Conservation (phyloP, 768 basidiomycete species). For the Hygrophorus russula region DNA sequence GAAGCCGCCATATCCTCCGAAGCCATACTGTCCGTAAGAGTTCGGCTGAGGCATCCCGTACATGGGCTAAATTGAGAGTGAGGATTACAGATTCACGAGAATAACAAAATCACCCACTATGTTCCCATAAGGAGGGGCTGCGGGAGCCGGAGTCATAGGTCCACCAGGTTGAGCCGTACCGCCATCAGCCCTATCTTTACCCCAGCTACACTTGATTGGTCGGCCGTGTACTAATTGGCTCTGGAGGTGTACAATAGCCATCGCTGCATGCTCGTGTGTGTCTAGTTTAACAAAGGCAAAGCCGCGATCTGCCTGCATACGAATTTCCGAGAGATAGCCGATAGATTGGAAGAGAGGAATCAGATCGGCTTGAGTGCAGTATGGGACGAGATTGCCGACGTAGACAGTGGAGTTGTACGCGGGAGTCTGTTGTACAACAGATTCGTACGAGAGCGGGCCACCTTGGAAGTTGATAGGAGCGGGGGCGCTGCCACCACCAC, state of each 20-base stretch:
- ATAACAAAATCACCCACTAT: conserved; percentile 41
- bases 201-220: conserved; percentile 98
- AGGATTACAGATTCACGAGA: neutral
- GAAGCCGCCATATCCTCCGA: conserved; percentile 64
- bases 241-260: conserved; percentile 95
- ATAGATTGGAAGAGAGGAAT: conserved; percentile 98
- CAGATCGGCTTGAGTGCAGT: conserved; percentile 93
- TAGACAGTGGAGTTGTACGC: conserved; percentile 95
- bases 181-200: conserved; percentile 84
- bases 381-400: conserved; percentile 96
- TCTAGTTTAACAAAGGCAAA: conserved; percentile 99
- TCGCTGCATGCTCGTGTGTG: conserved; percentile 95
- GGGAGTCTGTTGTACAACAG: conserved; percentile 89
- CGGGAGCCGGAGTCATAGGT: conserved; percentile 48
- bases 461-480: conserved; percentile 88
- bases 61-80: conserved; percentile 48
- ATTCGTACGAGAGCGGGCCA: conserved; percentile 82
- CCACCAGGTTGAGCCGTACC: conserved; percentile 38
- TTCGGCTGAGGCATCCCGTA: conserved; percentile 83
- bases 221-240: conserved; percentile 96
- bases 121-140: conserved; percentile 60
- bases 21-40: conserved; percentile 71
- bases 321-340: conserved; percentile 96
- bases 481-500: conserved; percentile 52
- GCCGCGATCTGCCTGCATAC: conserved; percentile 98